Conservation (phyloP, 2,329 filamentous ascomycete genomes). For the Magnaporthiopsis incrustans region DNA sequence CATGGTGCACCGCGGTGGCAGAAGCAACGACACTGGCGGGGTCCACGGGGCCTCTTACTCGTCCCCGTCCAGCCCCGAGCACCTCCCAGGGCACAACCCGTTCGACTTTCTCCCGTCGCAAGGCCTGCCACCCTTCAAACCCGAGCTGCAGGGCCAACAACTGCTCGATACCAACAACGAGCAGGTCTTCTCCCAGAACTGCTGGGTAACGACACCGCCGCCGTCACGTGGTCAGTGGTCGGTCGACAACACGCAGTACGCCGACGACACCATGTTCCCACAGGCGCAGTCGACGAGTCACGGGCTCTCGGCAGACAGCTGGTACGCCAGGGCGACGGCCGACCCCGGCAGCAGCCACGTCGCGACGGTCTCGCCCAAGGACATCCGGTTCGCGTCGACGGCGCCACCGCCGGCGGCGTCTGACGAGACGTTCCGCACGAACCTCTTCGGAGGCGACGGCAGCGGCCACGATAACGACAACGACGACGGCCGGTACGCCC, state of each 20-base stretch:
- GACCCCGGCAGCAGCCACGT: background rate
- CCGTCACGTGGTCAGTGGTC: background rate
- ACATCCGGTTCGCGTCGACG: background rate
- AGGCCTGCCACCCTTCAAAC: background rate
- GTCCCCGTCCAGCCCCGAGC: background rate
- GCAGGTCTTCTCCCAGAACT: background rate
- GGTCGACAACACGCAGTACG: background rate
- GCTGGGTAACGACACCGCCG: background rate
- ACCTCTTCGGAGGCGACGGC: background rate
- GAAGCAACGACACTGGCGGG: background rate
- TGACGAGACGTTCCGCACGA: background rate
- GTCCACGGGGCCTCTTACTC: background rate
- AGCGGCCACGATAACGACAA: background rate
- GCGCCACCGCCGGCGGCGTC: too few species aligned
- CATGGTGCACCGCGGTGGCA: background rate
- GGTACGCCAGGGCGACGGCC: background rate
- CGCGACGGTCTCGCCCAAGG: background rate
- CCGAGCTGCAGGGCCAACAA: background rate
- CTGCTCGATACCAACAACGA: background rate
- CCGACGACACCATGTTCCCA: background rate
- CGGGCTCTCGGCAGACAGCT: background rate
- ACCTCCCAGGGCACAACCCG: background rate
- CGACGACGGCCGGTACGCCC: background rate
- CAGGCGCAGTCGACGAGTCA: background rate
- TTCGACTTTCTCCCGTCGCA: background rate